Evolutionary conservation across 768 basidiomycete genomes (phyloP).

Genomic region (Tulasnella sp.): DNA sequence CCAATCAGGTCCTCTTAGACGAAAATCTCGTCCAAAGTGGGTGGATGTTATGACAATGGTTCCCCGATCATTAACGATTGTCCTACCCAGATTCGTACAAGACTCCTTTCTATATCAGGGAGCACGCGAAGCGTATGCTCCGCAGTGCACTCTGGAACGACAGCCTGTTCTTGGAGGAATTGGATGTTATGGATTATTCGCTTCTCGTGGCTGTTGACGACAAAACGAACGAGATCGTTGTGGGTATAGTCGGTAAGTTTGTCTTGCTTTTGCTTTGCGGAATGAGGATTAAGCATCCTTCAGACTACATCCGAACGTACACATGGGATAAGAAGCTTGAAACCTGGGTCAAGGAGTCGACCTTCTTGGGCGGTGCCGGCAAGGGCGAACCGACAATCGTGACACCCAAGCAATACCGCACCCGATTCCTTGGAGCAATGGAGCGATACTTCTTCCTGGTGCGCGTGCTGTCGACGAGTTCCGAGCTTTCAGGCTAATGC

Average conservation of each 20-base stretch:
- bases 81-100: slow-evolving; percentile 58
- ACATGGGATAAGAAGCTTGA: slow-evolving; percentile 99
- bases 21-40: slow-evolving; percentile 89
- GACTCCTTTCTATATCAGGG: slow-evolving; percentile 86
- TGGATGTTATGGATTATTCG: slow-evolving; percentile 98
- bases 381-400: slow-evolving; percentile 93
- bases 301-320: slow-evolving; percentile 90
- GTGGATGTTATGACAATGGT: slow-evolving; percentile 22
- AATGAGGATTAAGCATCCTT: slow-evolving; percentile 19
- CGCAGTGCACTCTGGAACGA: slow-evolving; percentile 88
- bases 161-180: slow-evolving; percentile 84
- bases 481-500: slow-evolving; percentile 8
- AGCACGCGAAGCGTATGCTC: slow-evolving; percentile 88
- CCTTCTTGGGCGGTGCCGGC: slow-evolving; percentile 68
- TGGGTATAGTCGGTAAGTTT: slow-evolving; percentile 86
- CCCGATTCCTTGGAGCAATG: slow-evolving; percentile 77
- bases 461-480: slow-evolving; percentile 22
- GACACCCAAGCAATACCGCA: slow-evolving; percentile 87
- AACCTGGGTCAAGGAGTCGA: slow-evolving; percentile 94
- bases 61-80: slow-evolving; percentile 10
- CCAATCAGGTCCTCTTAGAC: slow-evolving; percentile 86
- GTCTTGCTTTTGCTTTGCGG: too few species aligned
- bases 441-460: slow-evolving; percentile 82
- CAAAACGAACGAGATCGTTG: slow-evolving; percentile 75
- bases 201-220: slow-evolving; percentile 92